These are phyloP conservation scores for Akanthomyces lecanii DNA, from an alignment of 2,329 filamentous ascomycete species.

Conservation along the genomic window DNA sequence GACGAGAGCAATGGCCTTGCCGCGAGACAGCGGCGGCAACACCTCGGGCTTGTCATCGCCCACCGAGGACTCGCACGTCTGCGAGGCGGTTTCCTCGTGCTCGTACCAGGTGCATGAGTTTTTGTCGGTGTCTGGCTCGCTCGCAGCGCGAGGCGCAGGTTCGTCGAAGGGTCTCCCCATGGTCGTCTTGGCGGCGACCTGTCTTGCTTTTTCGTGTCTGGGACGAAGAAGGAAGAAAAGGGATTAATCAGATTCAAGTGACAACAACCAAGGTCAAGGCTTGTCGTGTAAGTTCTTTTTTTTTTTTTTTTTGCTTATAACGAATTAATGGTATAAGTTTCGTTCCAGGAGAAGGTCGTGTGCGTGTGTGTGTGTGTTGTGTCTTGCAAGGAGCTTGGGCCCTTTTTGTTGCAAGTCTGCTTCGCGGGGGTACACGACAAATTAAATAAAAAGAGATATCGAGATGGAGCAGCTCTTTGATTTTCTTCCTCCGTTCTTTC, in stretches of 20 bases:
- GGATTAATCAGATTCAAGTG: no score
- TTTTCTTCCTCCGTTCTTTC: neutral
- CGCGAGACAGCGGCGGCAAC: conserved; percentile 43
- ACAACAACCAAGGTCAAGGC: no score
- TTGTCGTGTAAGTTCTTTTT: no score
- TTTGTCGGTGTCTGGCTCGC: neutral
- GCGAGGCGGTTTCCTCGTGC: neutral
- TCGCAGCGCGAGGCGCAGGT: neutral
- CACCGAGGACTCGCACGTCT: neutral
- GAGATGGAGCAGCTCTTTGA: no score
- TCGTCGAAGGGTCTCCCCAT: neutral
- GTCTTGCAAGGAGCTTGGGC: neutral
- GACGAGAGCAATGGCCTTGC: conserved; percentile 51
- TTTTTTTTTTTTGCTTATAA: neutral
- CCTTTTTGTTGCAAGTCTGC: neutral
- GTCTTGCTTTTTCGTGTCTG: neutral
- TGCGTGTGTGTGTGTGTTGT: neutral
- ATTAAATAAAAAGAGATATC: neutral
- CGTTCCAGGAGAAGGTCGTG: neutral
- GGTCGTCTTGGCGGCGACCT: neutral
- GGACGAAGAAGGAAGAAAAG: neutral
- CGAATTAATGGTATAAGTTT: neutral
- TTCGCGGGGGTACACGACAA: neutral
- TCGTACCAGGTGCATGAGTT: neutral
- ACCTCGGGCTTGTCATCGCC: conserved; percentile 18